A percentile compares a stretch with the other conserved stretches of the same genome.
Evolutionary conservation across 1,284 basidiomycete species (phyloP).

Genomic region (Cerrena zonata): DNA sequence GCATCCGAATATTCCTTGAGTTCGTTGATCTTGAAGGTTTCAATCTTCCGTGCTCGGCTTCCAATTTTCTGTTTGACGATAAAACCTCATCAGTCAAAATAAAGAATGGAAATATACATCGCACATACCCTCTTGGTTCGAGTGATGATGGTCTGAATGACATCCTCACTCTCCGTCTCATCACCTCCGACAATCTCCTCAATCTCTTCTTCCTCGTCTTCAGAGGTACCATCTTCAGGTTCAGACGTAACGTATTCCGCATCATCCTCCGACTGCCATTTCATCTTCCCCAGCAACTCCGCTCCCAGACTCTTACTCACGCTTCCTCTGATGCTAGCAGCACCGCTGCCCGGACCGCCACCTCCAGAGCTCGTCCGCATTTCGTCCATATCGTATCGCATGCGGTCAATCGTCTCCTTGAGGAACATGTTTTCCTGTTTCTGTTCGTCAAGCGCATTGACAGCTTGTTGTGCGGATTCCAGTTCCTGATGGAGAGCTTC

Average conservation of each 20-base stretch:
- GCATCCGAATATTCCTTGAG: conserved; percentile 66
- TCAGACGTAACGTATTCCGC: conserved; percentile 38
- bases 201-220: conserved; percentile 39
- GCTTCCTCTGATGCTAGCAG: conserved; percentile 46
- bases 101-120: conserved; percentile 26
- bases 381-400: conserved; percentile 87
- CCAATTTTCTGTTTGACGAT: conserved; percentile 50
- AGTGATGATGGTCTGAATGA: conserved; percentile 77
- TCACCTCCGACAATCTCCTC: conserved; percentile 34
- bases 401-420: conserved; percentile 88
- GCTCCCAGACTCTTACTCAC: conserved; percentile 77
- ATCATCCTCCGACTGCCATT: conserved; percentile 29
- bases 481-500: conserved; percentile 64
- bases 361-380: conserved; percentile 53
- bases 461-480: conserved; percentile 58
- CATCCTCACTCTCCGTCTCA: conserved; percentile 64
- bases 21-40: conserved; percentile 55
- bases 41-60: conserved; percentile 48
- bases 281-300: conserved; percentile 66
- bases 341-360: conserved; percentile 30
- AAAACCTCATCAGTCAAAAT: conserved; percentile 1
- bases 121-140: conserved; percentile 67
- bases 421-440: conserved; percentile 86
- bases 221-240: conserved; percentile 30
- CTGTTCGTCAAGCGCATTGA: conserved; percentile 74